Conservation (phyloP, 2,329 filamentous ascomycete genomes). For the Epichloe scottii region DNA sequence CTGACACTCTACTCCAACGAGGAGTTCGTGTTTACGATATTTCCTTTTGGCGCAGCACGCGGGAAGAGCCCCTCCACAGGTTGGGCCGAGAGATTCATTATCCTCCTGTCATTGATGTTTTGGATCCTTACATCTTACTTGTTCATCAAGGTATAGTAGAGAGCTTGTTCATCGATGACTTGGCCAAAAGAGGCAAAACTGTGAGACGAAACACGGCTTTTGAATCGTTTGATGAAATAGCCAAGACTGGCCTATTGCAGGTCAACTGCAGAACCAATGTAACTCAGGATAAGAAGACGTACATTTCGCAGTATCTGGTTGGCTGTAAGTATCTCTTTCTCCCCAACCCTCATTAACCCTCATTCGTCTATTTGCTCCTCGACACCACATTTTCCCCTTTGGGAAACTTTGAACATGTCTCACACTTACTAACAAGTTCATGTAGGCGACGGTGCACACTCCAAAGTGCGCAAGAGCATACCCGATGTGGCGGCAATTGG, state of each 20-base stretch:
- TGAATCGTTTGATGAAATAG: conserved; percentile 37
- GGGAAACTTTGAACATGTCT: background rate
- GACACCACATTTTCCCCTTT: background rate
- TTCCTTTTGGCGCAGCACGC: conserved; percentile 52
- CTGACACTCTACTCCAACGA: conserved; percentile 52
- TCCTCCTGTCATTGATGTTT: conserved; percentile 44
- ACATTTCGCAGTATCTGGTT: conserved; percentile 51
- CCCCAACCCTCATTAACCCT: background rate
- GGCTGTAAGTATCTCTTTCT: conserved; percentile 40
- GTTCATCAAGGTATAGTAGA: conserved; percentile 69
- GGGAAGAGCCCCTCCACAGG: conserved; percentile 40
- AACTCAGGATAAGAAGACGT: conserved; percentile 34
- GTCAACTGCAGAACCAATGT: conserved; percentile 40
- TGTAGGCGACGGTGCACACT: conserved; percentile 56
- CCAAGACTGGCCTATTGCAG: conserved; percentile 31
- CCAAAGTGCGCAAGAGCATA: conserved; percentile 54
- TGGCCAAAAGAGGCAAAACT: conserved; percentile 48
- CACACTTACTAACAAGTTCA: background rate
- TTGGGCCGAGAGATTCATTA: conserved; percentile 58
- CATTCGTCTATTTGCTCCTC: background rate
- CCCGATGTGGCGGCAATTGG: conserved; percentile 41
- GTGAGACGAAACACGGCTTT: conserved; percentile 55
- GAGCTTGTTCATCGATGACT: conserved; percentile 55
- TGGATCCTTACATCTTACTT: conserved; percentile 44
- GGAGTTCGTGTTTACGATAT: conserved; percentile 65